These are phyloP conservation scores for Astragalus glycyphyllos DNA, from an alignment of 306 rosid genomes.

Conservation along the genomic window DNA sequence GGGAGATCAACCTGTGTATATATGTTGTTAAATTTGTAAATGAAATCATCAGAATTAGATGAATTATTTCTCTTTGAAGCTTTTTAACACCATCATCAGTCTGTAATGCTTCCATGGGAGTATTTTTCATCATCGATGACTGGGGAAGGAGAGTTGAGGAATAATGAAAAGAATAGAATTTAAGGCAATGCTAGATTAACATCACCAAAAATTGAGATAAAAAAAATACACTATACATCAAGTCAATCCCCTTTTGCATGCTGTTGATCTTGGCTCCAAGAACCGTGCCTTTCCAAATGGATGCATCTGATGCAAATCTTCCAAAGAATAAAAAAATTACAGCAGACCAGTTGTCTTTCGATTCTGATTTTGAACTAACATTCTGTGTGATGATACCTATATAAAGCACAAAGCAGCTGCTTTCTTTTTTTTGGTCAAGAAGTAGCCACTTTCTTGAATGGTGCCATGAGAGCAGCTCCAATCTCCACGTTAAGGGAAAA, in stretches of 20 bases:
- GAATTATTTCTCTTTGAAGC: no score
- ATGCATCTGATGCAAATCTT: conserved; percentile 41
- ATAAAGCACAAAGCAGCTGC: conserved; percentile 43
- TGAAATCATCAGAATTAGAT: no score
- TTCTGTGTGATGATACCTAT: conserved; percentile 45
- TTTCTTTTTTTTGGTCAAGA: no score
- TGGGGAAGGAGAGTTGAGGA: conserved; percentile 6
- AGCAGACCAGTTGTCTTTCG: neutral
- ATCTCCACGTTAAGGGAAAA: conserved; percentile 33
- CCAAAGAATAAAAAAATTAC: neutral
- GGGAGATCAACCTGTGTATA: no score
- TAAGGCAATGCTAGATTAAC: conserved; percentile 19
- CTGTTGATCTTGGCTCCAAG: conserved; percentile 34
- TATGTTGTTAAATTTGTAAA: no score
- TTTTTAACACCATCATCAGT: neutral
- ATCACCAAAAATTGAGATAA: neutral
- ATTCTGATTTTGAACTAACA: conserved; percentile 17
- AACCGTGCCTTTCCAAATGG: conserved; percentile 32
- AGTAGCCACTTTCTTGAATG: conserved; percentile 42
- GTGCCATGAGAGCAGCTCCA: conserved; percentile 41
- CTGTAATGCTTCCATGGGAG: conserved; percentile 22
- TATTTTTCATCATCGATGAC: conserved; percentile 24
- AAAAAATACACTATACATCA: conserved; percentile 7
- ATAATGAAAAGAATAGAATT: conserved; percentile 34
- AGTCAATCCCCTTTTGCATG: conserved; percentile 26